These are phyloP conservation scores for Cupressus sempervirens DNA, from an alignment of 75 land plant species.

Conservation along the genomic window DNA sequence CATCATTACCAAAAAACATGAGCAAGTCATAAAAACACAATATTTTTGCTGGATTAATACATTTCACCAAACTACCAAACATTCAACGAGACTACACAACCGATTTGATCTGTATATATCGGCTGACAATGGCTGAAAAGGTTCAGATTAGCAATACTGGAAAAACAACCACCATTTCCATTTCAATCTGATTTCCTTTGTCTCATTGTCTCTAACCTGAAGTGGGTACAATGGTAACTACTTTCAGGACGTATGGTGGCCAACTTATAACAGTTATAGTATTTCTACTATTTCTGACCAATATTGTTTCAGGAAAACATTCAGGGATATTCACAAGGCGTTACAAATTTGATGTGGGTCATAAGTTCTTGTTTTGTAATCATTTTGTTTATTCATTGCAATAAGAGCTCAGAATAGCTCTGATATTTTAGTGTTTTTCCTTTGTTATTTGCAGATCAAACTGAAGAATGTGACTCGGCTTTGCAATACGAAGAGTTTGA, in stretches of 20 bases:
- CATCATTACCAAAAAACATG: neutral
- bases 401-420: neutral
- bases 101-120: neutral
- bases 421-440: neutral
- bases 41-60: neutral
- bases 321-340: neutral
- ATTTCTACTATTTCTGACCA: neutral
- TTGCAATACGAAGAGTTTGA: conserved; percentile 46
- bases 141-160: neutral
- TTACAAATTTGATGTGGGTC: conserved; percentile 2
- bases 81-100: neutral
- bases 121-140: neutral
- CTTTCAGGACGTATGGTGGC: neutral
- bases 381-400: neutral
- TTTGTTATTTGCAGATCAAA: conserved; percentile 36
- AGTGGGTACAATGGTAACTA: neutral
- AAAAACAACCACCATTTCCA: neutral
- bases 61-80: neutral
- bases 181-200: neutral
- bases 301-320: neutral
- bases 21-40: neutral
- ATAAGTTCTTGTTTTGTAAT: neutral
- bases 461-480: conserved; percentile 47
- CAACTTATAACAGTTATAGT: neutral
- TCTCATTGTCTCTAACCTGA: neutral